Evolutionary conservation across 306 rosid species (phyloP).

Genomic region (Cicer pinnatifidum): DNA sequence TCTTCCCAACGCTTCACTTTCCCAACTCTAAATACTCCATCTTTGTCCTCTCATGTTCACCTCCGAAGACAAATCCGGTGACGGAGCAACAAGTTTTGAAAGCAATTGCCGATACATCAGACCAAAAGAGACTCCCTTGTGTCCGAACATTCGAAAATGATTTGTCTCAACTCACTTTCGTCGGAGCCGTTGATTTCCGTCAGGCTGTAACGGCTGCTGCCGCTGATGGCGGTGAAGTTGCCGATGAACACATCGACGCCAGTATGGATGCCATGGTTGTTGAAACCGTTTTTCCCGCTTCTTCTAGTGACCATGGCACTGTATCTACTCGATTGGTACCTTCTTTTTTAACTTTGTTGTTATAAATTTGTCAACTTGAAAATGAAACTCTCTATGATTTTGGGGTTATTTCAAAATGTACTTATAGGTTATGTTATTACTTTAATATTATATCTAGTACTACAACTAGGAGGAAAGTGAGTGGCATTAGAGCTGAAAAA

Average conservation of each 20-base stretch:
- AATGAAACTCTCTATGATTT: conserved; percentile 10
- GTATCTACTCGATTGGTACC: conserved; percentile 87
- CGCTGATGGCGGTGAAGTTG: conserved; percentile 86
- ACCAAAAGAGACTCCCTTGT: conserved; percentile 70
- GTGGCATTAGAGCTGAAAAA: conserved; percentile 28
- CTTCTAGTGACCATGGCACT: conserved; percentile 65
- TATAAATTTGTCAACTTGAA: neutral
- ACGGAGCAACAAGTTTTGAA: conserved; percentile 76
- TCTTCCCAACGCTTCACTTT: conserved; percentile 36
- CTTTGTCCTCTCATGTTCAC: conserved; percentile 55
- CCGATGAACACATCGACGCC: conserved; percentile 70
- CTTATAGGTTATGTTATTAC: conserved; percentile 7
- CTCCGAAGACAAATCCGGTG: conserved; percentile 53
- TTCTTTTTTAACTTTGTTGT: conserved; percentile 34
- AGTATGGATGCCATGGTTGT: conserved; percentile 85
- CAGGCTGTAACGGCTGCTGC: conserved; percentile 93
- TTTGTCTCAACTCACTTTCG: conserved; percentile 63
- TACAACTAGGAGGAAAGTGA: neutral
- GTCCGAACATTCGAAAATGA: conserved; percentile 82
- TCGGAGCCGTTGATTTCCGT: conserved; percentile 74
- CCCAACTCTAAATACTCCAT: conserved; percentile 36
- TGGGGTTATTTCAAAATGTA: neutral
- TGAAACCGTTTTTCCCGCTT: conserved; percentile 78
- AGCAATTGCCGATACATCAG: conserved; percentile 71
- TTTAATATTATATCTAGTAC: neutral